Evolutionary conservation across 257 asterid genomes (phyloP).

Genomic region (Paraleonurus japonicus): DNA sequence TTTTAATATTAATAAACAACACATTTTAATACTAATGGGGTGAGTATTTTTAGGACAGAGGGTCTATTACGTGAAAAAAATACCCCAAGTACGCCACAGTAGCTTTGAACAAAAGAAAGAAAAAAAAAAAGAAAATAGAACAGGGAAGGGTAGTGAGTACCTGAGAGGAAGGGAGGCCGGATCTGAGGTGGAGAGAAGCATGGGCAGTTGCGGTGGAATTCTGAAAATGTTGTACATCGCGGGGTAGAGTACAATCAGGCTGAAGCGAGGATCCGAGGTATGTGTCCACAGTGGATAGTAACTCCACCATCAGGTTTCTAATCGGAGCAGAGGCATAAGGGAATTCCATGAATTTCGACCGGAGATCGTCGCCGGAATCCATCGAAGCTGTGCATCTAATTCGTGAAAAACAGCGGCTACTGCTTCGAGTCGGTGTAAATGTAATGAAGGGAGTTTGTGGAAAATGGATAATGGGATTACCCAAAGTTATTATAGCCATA

Average conservation of each 20-base stretch:
- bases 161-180: slow-evolving; percentile 69
- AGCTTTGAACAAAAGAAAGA: background rate
- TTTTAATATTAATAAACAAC: too few species aligned
- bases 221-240: slow-evolving; percentile 54
- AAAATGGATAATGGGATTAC: slow-evolving; percentile 4
- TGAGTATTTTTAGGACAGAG: too few species aligned
- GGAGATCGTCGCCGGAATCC: slow-evolving; percentile 37
- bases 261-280: slow-evolving; percentile 57
- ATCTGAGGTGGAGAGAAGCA: slow-evolving; percentile 62
- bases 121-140: background rate
- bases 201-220: slow-evolving; percentile 49
- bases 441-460: slow-evolving; percentile 2
- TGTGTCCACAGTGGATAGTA: slow-evolving; percentile 57
- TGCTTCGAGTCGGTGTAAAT: background rate
- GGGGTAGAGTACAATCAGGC: slow-evolving; percentile 61
- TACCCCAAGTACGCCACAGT: too few species aligned
- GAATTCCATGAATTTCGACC: slow-evolving; percentile 59
- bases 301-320: slow-evolving; percentile 65
- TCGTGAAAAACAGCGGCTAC: slow-evolving; percentile 1
- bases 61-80: too few species aligned
- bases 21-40: too few species aligned
- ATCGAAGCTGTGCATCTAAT: slow-evolving; percentile 32
- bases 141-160: slow-evolving; percentile 26
- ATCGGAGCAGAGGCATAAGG: slow-evolving; percentile 62
- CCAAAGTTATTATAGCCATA: background rate